These are phyloP conservation scores for Aspergillus ustus DNA, from an alignment of 2,329 filamentous ascomycete species.

Conservation along the genomic window DNA sequence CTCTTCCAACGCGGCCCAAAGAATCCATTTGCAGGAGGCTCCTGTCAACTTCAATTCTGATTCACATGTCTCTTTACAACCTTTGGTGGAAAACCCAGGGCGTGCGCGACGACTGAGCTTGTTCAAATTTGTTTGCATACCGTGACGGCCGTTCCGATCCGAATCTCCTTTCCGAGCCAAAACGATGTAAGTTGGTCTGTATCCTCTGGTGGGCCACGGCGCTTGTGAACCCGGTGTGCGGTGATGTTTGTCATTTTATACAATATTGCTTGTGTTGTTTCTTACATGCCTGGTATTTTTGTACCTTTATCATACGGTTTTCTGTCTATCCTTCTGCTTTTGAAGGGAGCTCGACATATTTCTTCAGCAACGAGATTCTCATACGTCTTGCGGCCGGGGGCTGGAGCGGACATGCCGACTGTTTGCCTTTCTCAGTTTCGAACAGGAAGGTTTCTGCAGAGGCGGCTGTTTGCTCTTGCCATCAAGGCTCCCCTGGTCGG, in stretches of 20 bases:
- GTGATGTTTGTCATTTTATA: conserved; percentile 19
- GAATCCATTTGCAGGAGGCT: conserved; percentile 30
- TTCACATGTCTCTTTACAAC: conserved; percentile 20
- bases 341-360: conserved; percentile 15
- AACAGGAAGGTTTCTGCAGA: not conserved
- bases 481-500: conserved; percentile 18
- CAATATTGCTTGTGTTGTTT: conserved; percentile 11
- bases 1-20: conserved; percentile 26
- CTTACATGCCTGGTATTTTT: conserved; percentile 13
- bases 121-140: conserved; percentile 26
- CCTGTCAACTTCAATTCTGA: conserved; percentile 26
- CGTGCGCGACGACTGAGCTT: conserved; percentile 17
- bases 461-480: not conserved
- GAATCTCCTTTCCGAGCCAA: conserved; percentile 24
- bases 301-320: conserved; percentile 16
- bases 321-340: conserved; percentile 11
- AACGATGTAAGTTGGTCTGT: conserved; percentile 28
- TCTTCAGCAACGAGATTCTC: conserved; percentile 17
- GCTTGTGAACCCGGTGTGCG: conserved; percentile 22
- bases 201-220: conserved; percentile 27
- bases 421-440: not conserved
- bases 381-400: conserved; percentile 23
- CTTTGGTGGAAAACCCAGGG: conserved; percentile 17
- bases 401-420: conserved; percentile 1
- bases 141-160: conserved; percentile 25